These are phyloP conservation scores for Royoungia palumana DNA, from an alignment of 768 basidiomycete species.

Conservation along the genomic window DNA sequence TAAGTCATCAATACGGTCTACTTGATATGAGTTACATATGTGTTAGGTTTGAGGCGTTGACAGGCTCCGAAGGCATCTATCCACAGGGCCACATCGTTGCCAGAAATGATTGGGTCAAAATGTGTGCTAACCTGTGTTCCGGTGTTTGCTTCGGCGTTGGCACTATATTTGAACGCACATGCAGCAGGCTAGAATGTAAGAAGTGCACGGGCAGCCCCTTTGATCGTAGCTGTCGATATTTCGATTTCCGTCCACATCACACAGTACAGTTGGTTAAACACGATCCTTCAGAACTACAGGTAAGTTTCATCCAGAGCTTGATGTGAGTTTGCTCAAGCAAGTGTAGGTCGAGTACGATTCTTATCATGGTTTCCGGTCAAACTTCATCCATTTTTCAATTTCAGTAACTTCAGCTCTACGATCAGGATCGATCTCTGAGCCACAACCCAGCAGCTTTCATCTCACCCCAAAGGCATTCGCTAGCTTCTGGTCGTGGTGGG, in stretches of 20 bases:
- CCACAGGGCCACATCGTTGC: conserved; percentile 20
- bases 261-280: conserved; percentile 60
- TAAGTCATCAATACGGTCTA: conserved; percentile 36
- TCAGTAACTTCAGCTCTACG: conserved; percentile 71
- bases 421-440: conserved; percentile 20
- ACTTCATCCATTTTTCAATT: conserved; percentile 89
- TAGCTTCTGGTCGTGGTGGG: conserved; percentile 93
- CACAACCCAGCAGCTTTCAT: conserved; percentile 67
- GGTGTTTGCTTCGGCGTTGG: conserved; percentile 89
- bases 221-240: conserved; percentile 75
- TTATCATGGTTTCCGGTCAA: conserved; percentile 84
- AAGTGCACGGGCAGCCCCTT: conserved; percentile 60
- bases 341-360: conserved; percentile 59
- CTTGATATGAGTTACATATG: conserved; percentile 1
- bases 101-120: conserved; percentile 50
- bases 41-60: conserved; percentile 20
- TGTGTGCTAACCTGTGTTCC: conserved; percentile 79
- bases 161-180: conserved; percentile 77
- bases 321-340: not conserved
- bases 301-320: conserved; percentile 22
- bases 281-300: conserved; percentile 43
- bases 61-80: conserved; percentile 8
- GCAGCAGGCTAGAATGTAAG: conserved; percentile 57
- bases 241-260: conserved; percentile 80
- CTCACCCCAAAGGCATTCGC: conserved; percentile 81